A percentile compares a stretch with the other conserved stretches of the same genome.
Evolutionary conservation across 768 basidiomycete genomes (phyloP).

Genomic region (Dioszegia aurantiaca): DNA sequence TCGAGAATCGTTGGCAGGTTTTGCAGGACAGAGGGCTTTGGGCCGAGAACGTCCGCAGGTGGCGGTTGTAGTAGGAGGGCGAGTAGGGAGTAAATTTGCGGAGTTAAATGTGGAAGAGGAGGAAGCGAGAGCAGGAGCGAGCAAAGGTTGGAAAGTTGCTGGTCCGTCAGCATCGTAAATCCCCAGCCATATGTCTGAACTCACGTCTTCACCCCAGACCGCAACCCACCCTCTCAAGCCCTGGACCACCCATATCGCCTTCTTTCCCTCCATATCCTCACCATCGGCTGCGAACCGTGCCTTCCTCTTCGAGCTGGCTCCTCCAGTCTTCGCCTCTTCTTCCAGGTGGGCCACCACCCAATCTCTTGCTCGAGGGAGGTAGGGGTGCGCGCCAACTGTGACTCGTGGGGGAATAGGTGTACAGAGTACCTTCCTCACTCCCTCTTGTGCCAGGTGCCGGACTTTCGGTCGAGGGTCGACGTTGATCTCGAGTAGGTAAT

Average conservation of each 20-base stretch:
- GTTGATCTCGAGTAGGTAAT: conserved; percentile 74
- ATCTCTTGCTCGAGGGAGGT: conserved; percentile 72
- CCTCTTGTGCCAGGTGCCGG: conserved; percentile 81
- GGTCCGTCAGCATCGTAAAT: background rate
- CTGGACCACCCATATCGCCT: conserved; percentile 61
- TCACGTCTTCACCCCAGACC: conserved; percentile 63
- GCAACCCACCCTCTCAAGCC: conserved; percentile 61
- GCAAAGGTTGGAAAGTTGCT: conserved; percentile 73
- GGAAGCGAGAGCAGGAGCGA: conserved; percentile 74
- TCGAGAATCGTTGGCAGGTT: conserved; percentile 51
- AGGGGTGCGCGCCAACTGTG: conserved; percentile 67
- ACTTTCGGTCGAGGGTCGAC: conserved; percentile 92
- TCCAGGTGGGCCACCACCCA: conserved; percentile 69
- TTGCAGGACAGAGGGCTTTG: conserved; percentile 38
- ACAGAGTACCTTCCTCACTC: conserved; percentile 71
- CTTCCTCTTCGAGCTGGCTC: conserved; percentile 60
- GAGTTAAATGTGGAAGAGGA: conserved; percentile 81
- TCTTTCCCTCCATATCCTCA: conserved; percentile 63
- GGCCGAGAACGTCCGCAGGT: conserved; percentile 30
- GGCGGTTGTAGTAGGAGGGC: conserved; percentile 67
- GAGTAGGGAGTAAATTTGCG: conserved; percentile 80
- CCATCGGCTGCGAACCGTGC: conserved; percentile 57
- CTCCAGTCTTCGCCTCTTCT: conserved; percentile 59
- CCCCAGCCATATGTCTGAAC: conserved; percentile 46
- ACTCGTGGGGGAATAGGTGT: conserved; percentile 72